Percentiles rank a stretch among this genome's conserved stretches.
Evolutionary conservation across 495 filamentous ascomycete genomes (phyloP).

Genomic region (Aspergillus diversus): DNA sequence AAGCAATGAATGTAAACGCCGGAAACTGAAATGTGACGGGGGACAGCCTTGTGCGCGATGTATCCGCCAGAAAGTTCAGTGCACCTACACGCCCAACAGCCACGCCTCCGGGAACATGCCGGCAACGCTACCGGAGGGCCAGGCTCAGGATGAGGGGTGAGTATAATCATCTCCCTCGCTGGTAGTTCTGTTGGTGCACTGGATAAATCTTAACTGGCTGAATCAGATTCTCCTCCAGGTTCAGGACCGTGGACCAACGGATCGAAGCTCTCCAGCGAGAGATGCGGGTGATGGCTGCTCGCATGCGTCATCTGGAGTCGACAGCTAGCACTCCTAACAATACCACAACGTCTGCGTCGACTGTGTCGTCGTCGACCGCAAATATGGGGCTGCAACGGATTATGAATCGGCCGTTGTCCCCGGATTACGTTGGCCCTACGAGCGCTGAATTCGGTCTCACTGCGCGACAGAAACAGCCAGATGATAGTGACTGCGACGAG

Average conservation of each 20-base stretch:
- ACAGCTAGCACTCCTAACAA: slow-evolving; percentile 15
- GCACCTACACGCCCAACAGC: slow-evolving; percentile 58
- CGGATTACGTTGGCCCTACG: slow-evolving; percentile 45
- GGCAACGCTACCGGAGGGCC: slow-evolving; percentile 9
- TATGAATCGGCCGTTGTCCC: slow-evolving; percentile 41
- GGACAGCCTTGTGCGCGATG: slow-evolving; percentile 77
- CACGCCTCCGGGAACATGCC: slow-evolving; percentile 17
- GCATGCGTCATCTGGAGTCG: slow-evolving; percentile 39
- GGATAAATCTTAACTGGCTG: not conserved
- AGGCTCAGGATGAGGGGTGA: slow-evolving; percentile 32
- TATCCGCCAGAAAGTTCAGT: slow-evolving; percentile 62
- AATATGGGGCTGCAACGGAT: slow-evolving; percentile 35
- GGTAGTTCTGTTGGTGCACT: not conserved
- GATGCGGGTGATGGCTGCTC: slow-evolving; percentile 37
- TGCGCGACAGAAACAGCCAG: slow-evolving; percentile 16
- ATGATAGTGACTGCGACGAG: slow-evolving; percentile 29
- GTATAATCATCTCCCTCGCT: not conserved
- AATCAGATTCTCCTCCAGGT: slow-evolving; percentile 26
- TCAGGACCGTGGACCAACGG: slow-evolving; percentile 35
- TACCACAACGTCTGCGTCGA: slow-evolving; percentile 12
- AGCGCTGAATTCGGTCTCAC: slow-evolving; percentile 48
- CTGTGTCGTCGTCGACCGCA: slow-evolving; percentile 16
- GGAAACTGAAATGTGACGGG: slow-evolving; percentile 92
- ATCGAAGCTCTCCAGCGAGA: slow-evolving; percentile 38
- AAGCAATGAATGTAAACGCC: slow-evolving; percentile 83